These are phyloP conservation scores for Leishmania arabica DNA, from an alignment of 208 protist genomes.

Conservation along the genomic window DNA sequence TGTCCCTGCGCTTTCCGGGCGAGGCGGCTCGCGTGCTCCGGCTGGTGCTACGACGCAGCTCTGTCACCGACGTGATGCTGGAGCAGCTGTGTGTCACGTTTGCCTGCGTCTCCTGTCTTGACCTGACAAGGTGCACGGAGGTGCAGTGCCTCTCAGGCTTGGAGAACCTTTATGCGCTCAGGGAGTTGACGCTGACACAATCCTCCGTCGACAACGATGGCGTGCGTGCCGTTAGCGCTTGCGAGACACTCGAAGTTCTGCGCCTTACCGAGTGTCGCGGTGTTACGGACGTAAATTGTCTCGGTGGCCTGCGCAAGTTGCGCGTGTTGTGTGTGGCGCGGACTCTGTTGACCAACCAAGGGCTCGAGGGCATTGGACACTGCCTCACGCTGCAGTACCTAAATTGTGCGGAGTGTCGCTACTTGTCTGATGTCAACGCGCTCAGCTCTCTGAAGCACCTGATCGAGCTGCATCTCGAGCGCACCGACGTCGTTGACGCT, in stretches of 20 bases:
- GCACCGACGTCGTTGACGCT: conserved; percentile 46
- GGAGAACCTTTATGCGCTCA: conserved; percentile 27
- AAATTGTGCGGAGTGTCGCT: conserved; percentile 64
- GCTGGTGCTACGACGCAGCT: conserved; percentile 25
- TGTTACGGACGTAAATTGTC: conserved; percentile 56
- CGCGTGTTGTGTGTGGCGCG: conserved; percentile 54
- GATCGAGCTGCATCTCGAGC: conserved; percentile 57
- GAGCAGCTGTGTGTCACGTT: conserved; percentile 20
- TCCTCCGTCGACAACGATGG: conserved; percentile 51
- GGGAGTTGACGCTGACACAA: conserved; percentile 32
- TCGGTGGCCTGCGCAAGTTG: conserved; percentile 41
- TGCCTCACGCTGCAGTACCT: conserved; percentile 52
- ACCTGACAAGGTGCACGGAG: conserved; percentile 51
- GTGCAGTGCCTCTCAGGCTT: conserved; percentile 45
- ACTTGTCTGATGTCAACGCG: conserved; percentile 64
- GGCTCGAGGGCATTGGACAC: conserved; percentile 49
- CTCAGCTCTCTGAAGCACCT: conserved; percentile 47
- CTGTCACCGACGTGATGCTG: conserved; percentile 19
- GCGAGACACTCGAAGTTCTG: conserved; percentile 44
- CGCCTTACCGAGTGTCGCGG: conserved; percentile 50
- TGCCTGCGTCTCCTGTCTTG: conserved; percentile 32
- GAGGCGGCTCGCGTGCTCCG: conserved; percentile 8
- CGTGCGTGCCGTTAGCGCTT: conserved; percentile 39
- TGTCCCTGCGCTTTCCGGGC: background rate
- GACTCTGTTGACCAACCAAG: conserved; percentile 58